Evolutionary conservation across 2,329 filamentous ascomycete species (phyloP).

Genomic region (Thelonectria rubi): DNA sequence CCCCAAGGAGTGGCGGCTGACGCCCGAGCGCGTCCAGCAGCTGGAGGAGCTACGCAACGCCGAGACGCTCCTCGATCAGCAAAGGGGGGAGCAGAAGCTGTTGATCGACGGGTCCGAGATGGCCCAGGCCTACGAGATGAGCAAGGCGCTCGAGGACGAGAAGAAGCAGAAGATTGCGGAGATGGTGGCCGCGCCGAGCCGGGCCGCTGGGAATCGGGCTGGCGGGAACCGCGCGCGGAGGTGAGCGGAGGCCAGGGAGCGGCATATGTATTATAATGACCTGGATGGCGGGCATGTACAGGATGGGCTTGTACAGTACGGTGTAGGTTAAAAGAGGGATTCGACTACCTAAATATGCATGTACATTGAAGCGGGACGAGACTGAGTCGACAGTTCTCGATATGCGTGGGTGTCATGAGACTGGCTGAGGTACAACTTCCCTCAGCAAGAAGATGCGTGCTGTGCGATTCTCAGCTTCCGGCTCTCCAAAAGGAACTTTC

Average conservation of each 20-base stretch:
- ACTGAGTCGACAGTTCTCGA: not conserved
- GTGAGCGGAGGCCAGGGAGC: conserved; percentile 8
- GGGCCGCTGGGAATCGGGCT: not conserved
- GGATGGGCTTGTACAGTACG: conserved; percentile 34
- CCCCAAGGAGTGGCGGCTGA: conserved; percentile 85
- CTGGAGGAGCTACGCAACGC: conserved; percentile 69
- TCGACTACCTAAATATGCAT: conserved; percentile 33
- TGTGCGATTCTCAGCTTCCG: no score
- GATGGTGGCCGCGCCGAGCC: conserved; percentile 39
- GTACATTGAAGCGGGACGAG: conserved; percentile 31
- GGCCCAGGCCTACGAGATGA: conserved; percentile 53
- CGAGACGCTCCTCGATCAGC: conserved; percentile 62
- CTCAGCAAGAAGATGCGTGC: no score
- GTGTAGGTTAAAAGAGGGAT: conserved; percentile 39
- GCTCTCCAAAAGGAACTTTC: no score
- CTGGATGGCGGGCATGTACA: conserved; percentile 37
- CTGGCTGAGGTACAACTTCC: no score
- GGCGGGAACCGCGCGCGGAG: no score
- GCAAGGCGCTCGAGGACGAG: conserved; percentile 47
- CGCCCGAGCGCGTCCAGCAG: conserved; percentile 70
- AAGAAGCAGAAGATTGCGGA: conserved; percentile 47
- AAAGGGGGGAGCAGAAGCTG: conserved; percentile 60
- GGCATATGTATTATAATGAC: conserved; percentile 40
- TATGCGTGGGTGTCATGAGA: no score
- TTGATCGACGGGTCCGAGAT: conserved; percentile 66